Conservation (phyloP, 73 alveolate genomes). For the Stentor roeselii region DNA sequence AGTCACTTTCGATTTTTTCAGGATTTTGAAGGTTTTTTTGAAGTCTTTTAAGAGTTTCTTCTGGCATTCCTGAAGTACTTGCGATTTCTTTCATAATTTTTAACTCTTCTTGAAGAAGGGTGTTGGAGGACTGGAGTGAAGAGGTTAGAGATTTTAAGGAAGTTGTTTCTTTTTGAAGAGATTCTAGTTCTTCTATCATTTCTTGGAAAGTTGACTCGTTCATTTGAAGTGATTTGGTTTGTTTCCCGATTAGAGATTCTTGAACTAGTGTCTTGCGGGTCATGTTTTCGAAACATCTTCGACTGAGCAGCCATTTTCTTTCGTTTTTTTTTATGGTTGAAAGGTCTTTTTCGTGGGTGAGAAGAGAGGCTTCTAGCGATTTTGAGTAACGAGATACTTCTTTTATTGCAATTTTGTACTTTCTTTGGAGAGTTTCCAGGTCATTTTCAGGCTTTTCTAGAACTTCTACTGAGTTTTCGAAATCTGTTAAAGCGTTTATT, state of each 20-base stretch:
- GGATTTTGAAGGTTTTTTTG: not conserved
- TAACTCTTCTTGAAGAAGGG: not conserved
- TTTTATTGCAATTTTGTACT: not conserved
- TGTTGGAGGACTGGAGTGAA: not conserved
- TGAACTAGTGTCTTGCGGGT: not conserved
- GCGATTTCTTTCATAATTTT: conserved; percentile 2
- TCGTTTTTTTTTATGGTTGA: not conserved
- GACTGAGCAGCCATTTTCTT: not conserved
- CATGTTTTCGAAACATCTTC: conserved; percentile 16
- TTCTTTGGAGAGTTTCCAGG: not conserved
- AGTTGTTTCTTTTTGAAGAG: not conserved
- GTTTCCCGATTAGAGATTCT: not conserved
- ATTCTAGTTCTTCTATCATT: conserved; percentile 19
- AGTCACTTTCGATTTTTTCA: not conserved
- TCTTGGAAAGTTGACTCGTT: conserved; percentile 11
- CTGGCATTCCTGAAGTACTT: conserved; percentile 16
- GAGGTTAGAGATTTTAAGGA: not conserved
- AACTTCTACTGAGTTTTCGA: not conserved
- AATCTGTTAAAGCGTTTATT: not conserved
- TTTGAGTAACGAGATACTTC: not conserved
- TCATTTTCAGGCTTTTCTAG: not conserved
- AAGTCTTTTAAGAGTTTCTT: not conserved
- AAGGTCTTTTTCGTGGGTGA: not conserved
- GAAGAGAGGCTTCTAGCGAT: not conserved
- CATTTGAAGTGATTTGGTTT: not conserved